Base-by-base conservation (phyloP, 768 basidiomycete species). In the Cyclocybe aegerita region DNA sequence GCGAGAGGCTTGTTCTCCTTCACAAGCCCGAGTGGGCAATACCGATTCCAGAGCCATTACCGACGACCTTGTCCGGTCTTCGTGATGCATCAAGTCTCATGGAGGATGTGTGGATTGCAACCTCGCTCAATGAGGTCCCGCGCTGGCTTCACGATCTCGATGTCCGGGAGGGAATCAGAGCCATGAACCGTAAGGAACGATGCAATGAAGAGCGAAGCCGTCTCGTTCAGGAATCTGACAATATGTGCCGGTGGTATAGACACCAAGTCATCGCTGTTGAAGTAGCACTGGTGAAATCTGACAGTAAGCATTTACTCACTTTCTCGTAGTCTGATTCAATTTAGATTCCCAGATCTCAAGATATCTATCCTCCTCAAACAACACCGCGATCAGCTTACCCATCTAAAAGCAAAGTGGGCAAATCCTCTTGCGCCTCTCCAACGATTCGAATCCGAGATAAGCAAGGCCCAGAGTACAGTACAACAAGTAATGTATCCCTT, bases 101-200 rank as follows among this genome's bases (percentile, higher is more conserved):
- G n/a, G 58, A 58, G 4, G 72, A 74, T 43, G 60, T 73, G 0
- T 74, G 70, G 70, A 69, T 72, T 4, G 55, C 47, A 0, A 60
- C 58, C 0, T 43, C 59, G 2, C 23, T 32, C 0, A 49, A 15
- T 2, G 39, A 49, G 7, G 40, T 56, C 0, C 69, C 63, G 7
- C 44, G 43, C 7, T 76, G 74, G 72, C 59, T 73, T 0, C 56
- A 65, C 7, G 67, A 75, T 41, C 14, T 39, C 1, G 54, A 63
- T 4, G 59, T 71, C 1, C 65, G 60, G 4, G 49, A 60, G 0
- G 67, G 71, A 0, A 75, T 75, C 1, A 53, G 50, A 1, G 63
- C 59, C 3, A 56, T 71, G 56, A 60, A 69, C 3, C 62, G 59
- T 40, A 7, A 42, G 0, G 60, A 70, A 32, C 56, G 59, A 5